Conservation (phyloP, 2,329 filamentous ascomycete species). For the Aureobasidium leucospermi region DNA sequence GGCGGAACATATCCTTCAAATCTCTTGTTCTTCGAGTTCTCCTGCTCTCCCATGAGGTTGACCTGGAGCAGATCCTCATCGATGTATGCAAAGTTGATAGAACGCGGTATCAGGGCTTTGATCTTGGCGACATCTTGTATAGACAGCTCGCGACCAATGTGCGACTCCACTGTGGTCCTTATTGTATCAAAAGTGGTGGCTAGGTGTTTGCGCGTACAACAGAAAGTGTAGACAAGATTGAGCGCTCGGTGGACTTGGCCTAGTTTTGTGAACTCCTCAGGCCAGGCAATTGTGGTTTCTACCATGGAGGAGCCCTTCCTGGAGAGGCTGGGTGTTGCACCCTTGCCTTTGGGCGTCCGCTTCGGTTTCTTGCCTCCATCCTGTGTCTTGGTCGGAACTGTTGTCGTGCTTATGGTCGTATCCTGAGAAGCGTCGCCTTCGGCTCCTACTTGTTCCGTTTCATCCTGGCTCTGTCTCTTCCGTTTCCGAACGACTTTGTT, state of each 20-base stretch:
- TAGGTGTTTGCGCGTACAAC: slow-evolving; percentile 84
- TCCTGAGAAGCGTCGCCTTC: slow-evolving; percentile 14
- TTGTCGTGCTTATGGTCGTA: slow-evolving; percentile 30
- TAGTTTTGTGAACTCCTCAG: slow-evolving; percentile 63
- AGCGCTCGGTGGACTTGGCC: slow-evolving; percentile 74
- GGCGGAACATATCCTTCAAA: slow-evolving; percentile 36
- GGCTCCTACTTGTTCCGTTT: slow-evolving; percentile 12
- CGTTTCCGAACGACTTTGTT: slow-evolving; percentile 40
- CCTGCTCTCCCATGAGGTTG: slow-evolving; percentile 64
- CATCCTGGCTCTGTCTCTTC: slow-evolving; percentile 26
- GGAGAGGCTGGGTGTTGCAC: slow-evolving; percentile 25
- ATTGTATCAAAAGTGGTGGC: slow-evolving; percentile 89
- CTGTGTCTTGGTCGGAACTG: slow-evolving; percentile 48
- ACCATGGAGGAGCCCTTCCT: slow-evolving; percentile 43
- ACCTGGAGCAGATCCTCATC: slow-evolving; percentile 77
- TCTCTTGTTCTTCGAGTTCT: slow-evolving; percentile 47
- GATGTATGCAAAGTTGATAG: slow-evolving; percentile 78
- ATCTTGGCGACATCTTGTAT: slow-evolving; percentile 78
- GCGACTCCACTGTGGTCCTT: slow-evolving; percentile 72
- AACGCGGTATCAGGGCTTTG: slow-evolving; percentile 66
- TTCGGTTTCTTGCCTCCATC: slow-evolving; percentile 49
- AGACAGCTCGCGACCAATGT: slow-evolving; percentile 63
- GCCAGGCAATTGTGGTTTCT: slow-evolving; percentile 60
- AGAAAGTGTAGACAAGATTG: slow-evolving; percentile 92
- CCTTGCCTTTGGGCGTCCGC: slow-evolving; percentile 34